A percentile compares a stretch with the other conserved stretches of the same genome.
Conservation (phyloP, 768 basidiomycete genomes). For the Leccinum imitatum region DNA sequence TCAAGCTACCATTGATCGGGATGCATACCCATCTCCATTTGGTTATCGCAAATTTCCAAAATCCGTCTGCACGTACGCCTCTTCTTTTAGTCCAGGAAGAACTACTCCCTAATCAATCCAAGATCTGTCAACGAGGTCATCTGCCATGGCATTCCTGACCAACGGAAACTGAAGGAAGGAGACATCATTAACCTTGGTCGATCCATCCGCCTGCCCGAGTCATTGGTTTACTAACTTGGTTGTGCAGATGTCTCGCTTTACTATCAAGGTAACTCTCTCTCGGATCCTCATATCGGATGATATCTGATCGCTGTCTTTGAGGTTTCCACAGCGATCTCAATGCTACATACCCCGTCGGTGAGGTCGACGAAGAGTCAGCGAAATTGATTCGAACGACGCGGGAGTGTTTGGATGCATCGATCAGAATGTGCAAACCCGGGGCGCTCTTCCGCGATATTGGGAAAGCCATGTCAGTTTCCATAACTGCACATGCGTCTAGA, state of each 20-base stretch:
- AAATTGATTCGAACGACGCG: slow-evolving; percentile 83
- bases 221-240: slow-evolving; percentile 17
- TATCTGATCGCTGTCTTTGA: slow-evolving; percentile 24
- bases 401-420: slow-evolving; percentile 83
- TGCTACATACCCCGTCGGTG: slow-evolving; percentile 88
- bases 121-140: slow-evolving; percentile 92
- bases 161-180: slow-evolving; percentile 79
- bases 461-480: slow-evolving; percentile 66
- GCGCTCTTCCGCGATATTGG: slow-evolving; percentile 86
- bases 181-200: slow-evolving; percentile 95
- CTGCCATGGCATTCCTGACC: slow-evolving; percentile 96
- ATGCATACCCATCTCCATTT: slow-evolving; percentile 91
- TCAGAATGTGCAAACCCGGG: slow-evolving; percentile 92
- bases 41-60: slow-evolving; percentile 92
- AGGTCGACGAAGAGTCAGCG: slow-evolving; percentile 78
- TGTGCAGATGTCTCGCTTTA: slow-evolving; percentile 73
- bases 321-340: slow-evolving; percentile 94
- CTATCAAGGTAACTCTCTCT: slow-evolving; percentile 57
- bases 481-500: slow-evolving; percentile 11
- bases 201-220: slow-evolving; percentile 19
- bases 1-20: slow-evolving; percentile 84
- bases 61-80: slow-evolving; percentile 90
- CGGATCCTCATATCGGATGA: neutral
- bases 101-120: slow-evolving; percentile 27
- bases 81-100: slow-evolving; percentile 3